Evolutionary conservation across 225 moss, liverwort and hornwort species (phyloP).

Genomic region (Marchantia polymorpha): DNA sequence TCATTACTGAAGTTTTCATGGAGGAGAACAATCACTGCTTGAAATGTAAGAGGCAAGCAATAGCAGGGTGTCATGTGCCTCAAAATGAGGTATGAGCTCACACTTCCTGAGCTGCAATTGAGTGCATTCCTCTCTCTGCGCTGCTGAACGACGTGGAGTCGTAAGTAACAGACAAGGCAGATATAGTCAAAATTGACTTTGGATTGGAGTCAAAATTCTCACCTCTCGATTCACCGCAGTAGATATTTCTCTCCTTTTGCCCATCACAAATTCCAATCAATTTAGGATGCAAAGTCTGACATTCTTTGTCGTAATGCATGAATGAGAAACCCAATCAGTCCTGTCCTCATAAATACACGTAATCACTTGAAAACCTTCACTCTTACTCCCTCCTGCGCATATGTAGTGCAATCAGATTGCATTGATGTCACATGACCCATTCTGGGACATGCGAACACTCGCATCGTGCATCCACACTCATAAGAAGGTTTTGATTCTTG

Average conservation of each 20-base stretch:
- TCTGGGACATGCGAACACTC: background rate
- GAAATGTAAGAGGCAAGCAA: background rate
- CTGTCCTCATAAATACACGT: background rate
- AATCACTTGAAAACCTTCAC: background rate
- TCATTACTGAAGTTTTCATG: background rate
- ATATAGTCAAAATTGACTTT: background rate
- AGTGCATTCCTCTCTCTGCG: background rate
- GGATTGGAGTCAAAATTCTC: no score
- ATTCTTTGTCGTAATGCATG: conserved; percentile 15
- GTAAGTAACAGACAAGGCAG: background rate
- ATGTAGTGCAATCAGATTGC: background rate
- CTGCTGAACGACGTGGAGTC: background rate
- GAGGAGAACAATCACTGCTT: background rate
- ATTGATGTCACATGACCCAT: background rate
- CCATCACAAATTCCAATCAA: background rate
- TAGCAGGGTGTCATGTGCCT: background rate
- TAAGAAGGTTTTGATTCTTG: background rate
- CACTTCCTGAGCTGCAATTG: background rate
- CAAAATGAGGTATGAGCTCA: no score
- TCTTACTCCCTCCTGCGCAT: conserved; percentile 1
- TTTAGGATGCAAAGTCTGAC: conserved; percentile 1
- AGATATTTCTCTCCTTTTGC: background rate
- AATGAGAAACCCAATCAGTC: background rate
- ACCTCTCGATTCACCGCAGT: background rate
- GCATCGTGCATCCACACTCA: background rate